Evolutionary conservation across 108 stramenopile species (phyloP), one percentile per base, ranked within the genome.

Genomic region (Pseudonitzschia multiseries): DNA sequence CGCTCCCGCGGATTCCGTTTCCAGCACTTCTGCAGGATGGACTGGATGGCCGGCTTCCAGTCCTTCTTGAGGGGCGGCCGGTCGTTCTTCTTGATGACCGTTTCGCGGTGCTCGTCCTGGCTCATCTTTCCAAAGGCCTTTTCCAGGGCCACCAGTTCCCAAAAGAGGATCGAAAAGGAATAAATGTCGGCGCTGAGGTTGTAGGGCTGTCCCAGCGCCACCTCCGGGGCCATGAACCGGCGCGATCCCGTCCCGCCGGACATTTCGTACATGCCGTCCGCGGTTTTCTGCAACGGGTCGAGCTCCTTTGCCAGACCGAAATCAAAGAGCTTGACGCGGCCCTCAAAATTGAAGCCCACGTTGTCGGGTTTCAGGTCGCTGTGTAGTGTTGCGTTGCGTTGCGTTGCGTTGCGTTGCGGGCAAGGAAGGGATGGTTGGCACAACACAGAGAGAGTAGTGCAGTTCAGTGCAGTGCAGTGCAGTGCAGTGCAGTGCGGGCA

Each of bases 101-200:
- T 65, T 36, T 81, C 72, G 14, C 70, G 64, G 51, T 83, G 82
- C 50, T 81, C 83, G 27, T 83, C 83, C 28, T 71, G 65, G n/a
- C 72, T 70, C 63, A 87, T 21, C 57, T 72, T 66, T 0, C 74
- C 81, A 57, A 85, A 92, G 43, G 88, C 87, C 57, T 89, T 84
- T 61, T 88, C 77, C 48, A 88, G 69, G 21, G 76, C 76, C 4
- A 86, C 71, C 57, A 92, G 75, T 68, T 89, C 87, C 88, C 88
- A 89, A 20, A 92, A 57, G 81, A 92, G 72, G 54, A 92, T 88
- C 27, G 81, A 81, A 77, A 88, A 88, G 0, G 85, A 84, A 59
- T 92, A 89, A 41, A 88, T 80, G 61, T 92, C 91, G 14, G 88
- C 86, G 24, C 78, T 84, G 17, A 83, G 54, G 50, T 75, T 69